Percentiles rank a stretch among this genome's conserved stretches.
phyloP scores from a whole-genome alignment of 1,284 basidiomycete genomes.

The Megacollybia platyphylla region DNA sequence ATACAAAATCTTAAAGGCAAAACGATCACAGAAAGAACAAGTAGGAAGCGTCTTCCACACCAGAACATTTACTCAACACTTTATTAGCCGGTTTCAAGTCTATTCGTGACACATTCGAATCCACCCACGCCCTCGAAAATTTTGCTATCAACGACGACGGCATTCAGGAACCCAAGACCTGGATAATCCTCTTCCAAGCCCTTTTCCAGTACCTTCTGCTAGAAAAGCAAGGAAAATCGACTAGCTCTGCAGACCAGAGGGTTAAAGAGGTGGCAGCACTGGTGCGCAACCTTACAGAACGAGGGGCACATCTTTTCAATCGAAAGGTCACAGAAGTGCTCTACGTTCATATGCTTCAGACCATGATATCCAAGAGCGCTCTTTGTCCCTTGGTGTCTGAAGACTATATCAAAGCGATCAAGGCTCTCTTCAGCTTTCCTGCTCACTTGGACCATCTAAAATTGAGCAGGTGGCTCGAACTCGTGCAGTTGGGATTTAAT shows the following conservation, averaged over 20 bases:
- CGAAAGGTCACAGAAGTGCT: conserved; percentile 41
- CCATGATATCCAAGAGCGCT: conserved; percentile 27
- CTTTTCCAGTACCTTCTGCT: conserved; percentile 54
- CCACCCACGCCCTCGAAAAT: conserved; percentile 34
- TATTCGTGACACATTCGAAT: conserved; percentile 26
- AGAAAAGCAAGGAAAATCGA: conserved; percentile 35
- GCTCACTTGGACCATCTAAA: conserved; percentile 77
- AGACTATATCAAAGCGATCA: conserved; percentile 75
- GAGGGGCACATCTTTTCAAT: conserved; percentile 38
- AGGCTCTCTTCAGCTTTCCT: conserved; percentile 40
- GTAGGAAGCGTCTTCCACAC: too few species aligned
- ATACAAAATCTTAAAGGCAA: too few species aligned
- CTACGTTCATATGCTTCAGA: conserved; percentile 58
- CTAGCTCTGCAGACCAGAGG: conserved; percentile 9
- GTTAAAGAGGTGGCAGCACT: conserved; percentile 43
- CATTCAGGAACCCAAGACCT: conserved; percentile 26
- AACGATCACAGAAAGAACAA: too few species aligned
- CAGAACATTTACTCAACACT: too few species aligned
- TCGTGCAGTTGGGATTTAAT: conserved; percentile 69
- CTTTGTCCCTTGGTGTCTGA: conserved; percentile 59
- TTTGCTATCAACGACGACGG: conserved; percentile 38
- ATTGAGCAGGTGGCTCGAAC: conserved; percentile 49
- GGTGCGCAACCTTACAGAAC: conserved; percentile 62
- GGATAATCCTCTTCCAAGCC: conserved; percentile 64
- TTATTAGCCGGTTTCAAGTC: too few species aligned